phyloP scores from a whole-genome alignment of 2,329 filamentous ascomycete species.

The Proliferodiscus dingleyae region DNA sequence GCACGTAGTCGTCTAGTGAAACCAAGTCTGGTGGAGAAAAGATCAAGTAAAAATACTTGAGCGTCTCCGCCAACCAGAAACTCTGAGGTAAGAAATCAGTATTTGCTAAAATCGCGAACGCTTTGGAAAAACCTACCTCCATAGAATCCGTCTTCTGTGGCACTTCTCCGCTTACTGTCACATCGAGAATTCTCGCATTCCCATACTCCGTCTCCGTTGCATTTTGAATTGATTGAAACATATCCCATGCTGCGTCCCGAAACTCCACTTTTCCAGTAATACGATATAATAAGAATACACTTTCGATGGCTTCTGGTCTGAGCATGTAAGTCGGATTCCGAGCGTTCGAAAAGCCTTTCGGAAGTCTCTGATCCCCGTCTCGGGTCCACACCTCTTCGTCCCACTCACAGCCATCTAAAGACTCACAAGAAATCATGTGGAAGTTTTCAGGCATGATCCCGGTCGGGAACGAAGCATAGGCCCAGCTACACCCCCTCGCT shows the following conservation, averaged over 20 bases:
- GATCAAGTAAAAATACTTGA: conserved; percentile 58
- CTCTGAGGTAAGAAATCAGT: conserved; percentile 7
- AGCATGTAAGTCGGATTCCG: conserved; percentile 40
- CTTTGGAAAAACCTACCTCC: conserved; percentile 34
- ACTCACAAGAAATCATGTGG: conserved; percentile 32
- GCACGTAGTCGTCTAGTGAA: conserved; percentile 56
- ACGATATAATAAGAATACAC: conserved; percentile 55
- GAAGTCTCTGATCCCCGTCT: conserved; percentile 2
- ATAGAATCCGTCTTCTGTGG: conserved; percentile 42
- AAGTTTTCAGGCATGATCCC: conserved; percentile 57
- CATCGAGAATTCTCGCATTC: conserved; percentile 38
- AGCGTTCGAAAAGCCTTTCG: conserved; percentile 10
- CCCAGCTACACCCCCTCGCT: conserved; percentile 57
- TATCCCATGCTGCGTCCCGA: conserved; percentile 41
- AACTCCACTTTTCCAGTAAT: conserved; percentile 20
- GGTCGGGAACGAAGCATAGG: conserved; percentile 49
- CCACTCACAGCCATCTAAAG: conserved; percentile 14
- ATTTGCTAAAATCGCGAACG: background rate
- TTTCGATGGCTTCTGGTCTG: conserved; percentile 60
- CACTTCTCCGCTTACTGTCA: conserved; percentile 19
- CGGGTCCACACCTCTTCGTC: conserved; percentile 46
- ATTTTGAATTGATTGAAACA: conserved; percentile 41
- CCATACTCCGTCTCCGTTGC: conserved; percentile 37
- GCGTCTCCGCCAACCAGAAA: conserved; percentile 59
- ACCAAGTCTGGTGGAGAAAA: conserved; percentile 42